These are phyloP conservation scores for Talaromyces sp. DNA, from an alignment of 2,329 filamentous ascomycete species.

Conservation along the genomic window DNA sequence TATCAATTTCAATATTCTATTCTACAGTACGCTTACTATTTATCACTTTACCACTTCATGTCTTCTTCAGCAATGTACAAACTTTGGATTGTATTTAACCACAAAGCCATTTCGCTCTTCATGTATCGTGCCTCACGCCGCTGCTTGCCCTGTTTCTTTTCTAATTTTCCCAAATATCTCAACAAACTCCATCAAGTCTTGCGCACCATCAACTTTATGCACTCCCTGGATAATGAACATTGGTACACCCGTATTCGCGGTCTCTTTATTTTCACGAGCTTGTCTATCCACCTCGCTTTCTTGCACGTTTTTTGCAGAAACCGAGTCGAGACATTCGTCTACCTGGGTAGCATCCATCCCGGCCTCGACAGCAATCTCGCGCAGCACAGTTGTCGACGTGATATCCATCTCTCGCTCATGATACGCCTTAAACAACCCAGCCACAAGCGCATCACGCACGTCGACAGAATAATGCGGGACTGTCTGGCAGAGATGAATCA, in stretches of 20 bases:
- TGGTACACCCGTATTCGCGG: constrained; percentile 12
- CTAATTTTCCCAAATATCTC: constrained; percentile 4
- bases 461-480: constrained; percentile 17
- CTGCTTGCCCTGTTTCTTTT: neutral
- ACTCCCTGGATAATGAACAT: constrained; percentile 11
- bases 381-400: constrained; percentile 17
- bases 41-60: neutral
- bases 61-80: neutral
- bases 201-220: constrained; percentile 1
- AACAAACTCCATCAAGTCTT: constrained; percentile 7
- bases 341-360: constrained; percentile 15
- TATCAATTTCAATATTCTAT: neutral
- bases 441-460: neutral
- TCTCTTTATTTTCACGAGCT: constrained; percentile 17
- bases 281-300: constrained; percentile 29
- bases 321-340: constrained; percentile 3
- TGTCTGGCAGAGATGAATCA: constrained; percentile 20
- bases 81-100: neutral
- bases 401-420: constrained; percentile 28
- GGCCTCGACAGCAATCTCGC: constrained; percentile 15
- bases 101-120: too few relatives aligned
- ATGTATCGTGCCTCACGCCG: neutral
- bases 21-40: neutral
- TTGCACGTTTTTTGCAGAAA: neutral
- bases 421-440: constrained; percentile 14